These are phyloP conservation scores for Amesomyces nigricolor DNA, from an alignment of 2,329 filamentous ascomycete genomes.

Conservation along the genomic window DNA sequence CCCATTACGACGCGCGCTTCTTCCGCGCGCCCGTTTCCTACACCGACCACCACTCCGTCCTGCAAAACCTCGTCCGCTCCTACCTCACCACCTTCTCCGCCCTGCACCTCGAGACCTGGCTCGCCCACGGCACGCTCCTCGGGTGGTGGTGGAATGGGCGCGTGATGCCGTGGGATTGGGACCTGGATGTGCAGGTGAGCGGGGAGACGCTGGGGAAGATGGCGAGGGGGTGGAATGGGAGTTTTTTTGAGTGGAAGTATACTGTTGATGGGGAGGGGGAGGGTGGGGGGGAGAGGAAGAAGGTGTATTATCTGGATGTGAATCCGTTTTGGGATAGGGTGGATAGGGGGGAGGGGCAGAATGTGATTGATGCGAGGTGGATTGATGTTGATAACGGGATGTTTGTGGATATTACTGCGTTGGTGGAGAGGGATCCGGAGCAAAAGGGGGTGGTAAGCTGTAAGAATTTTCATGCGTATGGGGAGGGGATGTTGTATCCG, in stretches of 20 bases:
- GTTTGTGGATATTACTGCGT: slow-evolving; percentile 77
- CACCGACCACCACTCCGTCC: slow-evolving; percentile 58
- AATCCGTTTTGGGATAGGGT: slow-evolving; percentile 64
- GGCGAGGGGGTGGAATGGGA: slow-evolving; percentile 62
- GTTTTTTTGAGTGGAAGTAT: slow-evolving; percentile 52
- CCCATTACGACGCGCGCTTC: slow-evolving; percentile 70
- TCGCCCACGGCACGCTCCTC: slow-evolving; percentile 76
- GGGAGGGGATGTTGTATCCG: slow-evolving; percentile 66
- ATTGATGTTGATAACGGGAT: slow-evolving; percentile 70
- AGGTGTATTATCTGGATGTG: slow-evolving; percentile 65
- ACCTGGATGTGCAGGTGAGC: slow-evolving; percentile 75
- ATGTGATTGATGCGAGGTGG: slow-evolving; percentile 81
- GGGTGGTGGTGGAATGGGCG: slow-evolving; percentile 86
- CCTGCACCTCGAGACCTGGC: slow-evolving; percentile 71
- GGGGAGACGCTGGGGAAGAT: slow-evolving; percentile 61
- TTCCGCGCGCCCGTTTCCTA: slow-evolving; percentile 60
- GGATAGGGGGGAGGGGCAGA: slow-evolving; percentile 59
- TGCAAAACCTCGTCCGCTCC: slow-evolving; percentile 65
- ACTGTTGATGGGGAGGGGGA: slow-evolving; percentile 34
- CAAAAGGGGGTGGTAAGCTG: slow-evolving; percentile 66
- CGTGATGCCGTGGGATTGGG: slow-evolving; percentile 79
- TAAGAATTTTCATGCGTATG: slow-evolving; percentile 74
- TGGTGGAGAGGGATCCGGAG: slow-evolving; percentile 60
- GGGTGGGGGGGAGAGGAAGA: not conserved
- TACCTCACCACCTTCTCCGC: slow-evolving; percentile 64